Conservation (phyloP, 306 rosid genomes). For the Vachellia pachyceras region DNA sequence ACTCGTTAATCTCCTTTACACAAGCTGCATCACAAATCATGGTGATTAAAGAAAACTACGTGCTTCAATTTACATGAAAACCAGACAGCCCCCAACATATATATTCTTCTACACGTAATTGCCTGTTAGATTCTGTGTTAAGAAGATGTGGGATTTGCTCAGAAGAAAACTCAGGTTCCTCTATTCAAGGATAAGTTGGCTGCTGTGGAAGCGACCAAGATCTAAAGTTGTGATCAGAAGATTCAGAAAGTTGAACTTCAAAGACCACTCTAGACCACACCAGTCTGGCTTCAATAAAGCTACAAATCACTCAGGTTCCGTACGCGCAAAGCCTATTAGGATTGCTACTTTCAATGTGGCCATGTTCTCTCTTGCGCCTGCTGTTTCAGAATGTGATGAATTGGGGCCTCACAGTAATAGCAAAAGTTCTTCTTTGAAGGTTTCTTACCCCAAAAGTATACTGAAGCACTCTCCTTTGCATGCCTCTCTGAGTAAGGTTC, state of each 20-base stretch:
- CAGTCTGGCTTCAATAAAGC: slow-evolving; percentile 36
- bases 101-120: slow-evolving; percentile 14
- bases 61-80: slow-evolving; percentile 22
- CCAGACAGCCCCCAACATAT: slow-evolving; percentile 1
- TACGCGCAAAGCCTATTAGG: slow-evolving; percentile 58
- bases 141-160: slow-evolving; percentile 56
- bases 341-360: slow-evolving; percentile 87
- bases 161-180: slow-evolving; percentile 60
- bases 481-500: slow-evolving; percentile 41
- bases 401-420: slow-evolving; percentile 37
- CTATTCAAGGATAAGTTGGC: slow-evolving; percentile 66
- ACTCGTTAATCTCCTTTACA: slow-evolving; percentile 16
- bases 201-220: slow-evolving; percentile 67
- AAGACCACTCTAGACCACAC: slow-evolving; percentile 44
- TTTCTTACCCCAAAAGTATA: slow-evolving; percentile 71
- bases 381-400: slow-evolving; percentile 62
- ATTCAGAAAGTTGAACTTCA: slow-evolving; percentile 61
- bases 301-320: slow-evolving; percentile 38
- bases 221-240: slow-evolving; percentile 77
- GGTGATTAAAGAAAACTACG: slow-evolving; percentile 20
- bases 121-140: slow-evolving; percentile 33
- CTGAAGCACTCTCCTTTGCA: slow-evolving; percentile 77
- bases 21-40: slow-evolving; percentile 23
- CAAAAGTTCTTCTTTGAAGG: slow-evolving; percentile 24
- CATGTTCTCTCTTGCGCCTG: slow-evolving; percentile 93